Evolutionary conservation across 441 rosid genomes (phyloP).

Genomic region (Populus hybrid): DNA sequence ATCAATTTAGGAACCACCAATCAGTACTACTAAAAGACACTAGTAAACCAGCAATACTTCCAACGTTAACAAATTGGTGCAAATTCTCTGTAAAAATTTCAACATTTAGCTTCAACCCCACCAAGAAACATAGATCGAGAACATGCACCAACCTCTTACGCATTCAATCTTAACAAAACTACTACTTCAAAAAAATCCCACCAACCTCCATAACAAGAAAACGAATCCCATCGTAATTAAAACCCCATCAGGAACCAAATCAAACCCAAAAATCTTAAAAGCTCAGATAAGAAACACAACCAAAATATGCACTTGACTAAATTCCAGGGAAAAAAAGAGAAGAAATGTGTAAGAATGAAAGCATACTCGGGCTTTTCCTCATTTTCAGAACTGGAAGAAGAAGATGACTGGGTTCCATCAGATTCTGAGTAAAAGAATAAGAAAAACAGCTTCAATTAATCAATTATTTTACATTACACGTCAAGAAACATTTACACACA

Average conservation of each 20-base stretch:
- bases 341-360: constrained; percentile 15
- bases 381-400: constrained; percentile 30
- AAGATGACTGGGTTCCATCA: constrained; percentile 46
- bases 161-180: not conserved
- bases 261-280: not conserved
- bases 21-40: not conserved
- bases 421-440: constrained; percentile 44
- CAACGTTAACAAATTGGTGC: not conserved
- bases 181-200: not conserved
- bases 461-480: constrained; percentile 14
- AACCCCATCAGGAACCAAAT: not conserved
- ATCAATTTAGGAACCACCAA: not conserved
- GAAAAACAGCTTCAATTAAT: constrained; percentile 18
- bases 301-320: constrained; percentile 4
- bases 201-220: not conserved
- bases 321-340: not conserved
- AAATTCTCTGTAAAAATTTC: not conserved
- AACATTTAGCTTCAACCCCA: constrained; percentile 1
- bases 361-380: constrained; percentile 60
- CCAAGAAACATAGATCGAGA: not conserved
- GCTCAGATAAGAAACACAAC: not conserved
- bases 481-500: constrained; percentile 17
- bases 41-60: not conserved
- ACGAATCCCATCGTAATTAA: not conserved
- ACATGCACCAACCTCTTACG: not conserved